Percentiles rank a stretch among this genome's conserved stretches.
phyloP scores from a whole-genome alignment of 2,329 filamentous ascomycete species.

The Emergomyces orientalis region DNA sequence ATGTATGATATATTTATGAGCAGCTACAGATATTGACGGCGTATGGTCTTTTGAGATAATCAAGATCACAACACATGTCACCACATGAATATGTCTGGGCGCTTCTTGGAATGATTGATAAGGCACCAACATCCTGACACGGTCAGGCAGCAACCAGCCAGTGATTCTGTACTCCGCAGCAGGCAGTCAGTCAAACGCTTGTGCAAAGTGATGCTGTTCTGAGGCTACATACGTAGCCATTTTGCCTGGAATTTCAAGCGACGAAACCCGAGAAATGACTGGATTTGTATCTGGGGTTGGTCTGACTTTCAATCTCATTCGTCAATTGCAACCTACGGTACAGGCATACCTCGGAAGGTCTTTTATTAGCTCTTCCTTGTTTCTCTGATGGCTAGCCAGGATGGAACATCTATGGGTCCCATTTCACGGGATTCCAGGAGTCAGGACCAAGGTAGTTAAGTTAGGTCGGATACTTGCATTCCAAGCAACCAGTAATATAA shows the following conservation, averaged over 20 bases:
- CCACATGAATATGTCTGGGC: neutral
- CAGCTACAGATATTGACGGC: neutral
- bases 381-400: no score
- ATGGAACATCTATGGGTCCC: no score
- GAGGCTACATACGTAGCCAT: neutral
- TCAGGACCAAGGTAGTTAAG: no score
- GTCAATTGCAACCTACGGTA: neutral
- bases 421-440: no score
- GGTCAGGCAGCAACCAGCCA: neutral
- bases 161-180: neutral
- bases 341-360: no score
- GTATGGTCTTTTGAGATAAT: no score
- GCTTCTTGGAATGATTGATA: neutral
- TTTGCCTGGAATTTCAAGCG: neutral
- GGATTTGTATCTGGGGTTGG: neutral
- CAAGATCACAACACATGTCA: no score
- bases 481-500: neutral
- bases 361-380: no score
- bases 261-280: neutral
- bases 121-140: neutral
- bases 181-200: neutral
- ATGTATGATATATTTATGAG: neutral
- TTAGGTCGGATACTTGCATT: no score
- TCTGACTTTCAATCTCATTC: neutral
- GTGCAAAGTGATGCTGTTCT: no score